Conservation (phyloP, 371 early-diverging fungal genomes). For the Umbelopsis sp. region DNA sequence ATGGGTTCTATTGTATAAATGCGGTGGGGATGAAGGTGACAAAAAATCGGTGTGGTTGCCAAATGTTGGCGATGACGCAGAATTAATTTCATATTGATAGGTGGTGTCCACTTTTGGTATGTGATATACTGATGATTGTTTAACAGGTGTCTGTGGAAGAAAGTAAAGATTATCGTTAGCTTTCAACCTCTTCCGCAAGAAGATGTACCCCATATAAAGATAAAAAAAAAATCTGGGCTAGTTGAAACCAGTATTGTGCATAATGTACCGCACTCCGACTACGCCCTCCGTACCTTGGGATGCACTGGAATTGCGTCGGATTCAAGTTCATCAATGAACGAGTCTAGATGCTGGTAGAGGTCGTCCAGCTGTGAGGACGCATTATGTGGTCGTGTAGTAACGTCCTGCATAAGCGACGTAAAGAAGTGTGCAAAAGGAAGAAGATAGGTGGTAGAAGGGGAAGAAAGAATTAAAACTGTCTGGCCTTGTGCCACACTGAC, state of each 20-base stretch:
- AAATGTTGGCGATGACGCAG: background rate
- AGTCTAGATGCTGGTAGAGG: constrained; percentile 39
- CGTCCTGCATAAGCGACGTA: constrained; percentile 1
- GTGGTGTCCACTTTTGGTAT: background rate
- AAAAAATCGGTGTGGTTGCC: background rate
- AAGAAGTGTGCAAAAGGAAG: constrained; percentile 1
- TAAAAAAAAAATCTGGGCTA: too few relatives aligned
- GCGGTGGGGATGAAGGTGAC: background rate
- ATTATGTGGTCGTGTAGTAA: background rate
- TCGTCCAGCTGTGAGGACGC: constrained; percentile 39
- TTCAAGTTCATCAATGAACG: constrained; percentile 37
- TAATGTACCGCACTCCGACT: background rate
- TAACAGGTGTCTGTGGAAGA: background rate
- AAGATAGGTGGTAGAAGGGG: background rate
- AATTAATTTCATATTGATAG: background rate
- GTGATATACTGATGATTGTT: background rate
- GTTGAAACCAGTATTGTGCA: background rate
- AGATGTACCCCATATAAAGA: too few relatives aligned
- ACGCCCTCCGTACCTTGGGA: background rate
- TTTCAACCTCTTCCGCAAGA: background rate
- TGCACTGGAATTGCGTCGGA: background rate
- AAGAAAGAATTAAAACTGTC: background rate
- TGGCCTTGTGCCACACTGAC: constrained; percentile 10
- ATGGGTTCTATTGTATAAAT: background rate
- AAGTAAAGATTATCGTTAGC: background rate